Evolutionary conservation across 2,329 filamentous ascomycete species (phyloP), one percentile per base, ranked within the genome.

Genomic region (Fusarium oligoseptatum): DNA sequence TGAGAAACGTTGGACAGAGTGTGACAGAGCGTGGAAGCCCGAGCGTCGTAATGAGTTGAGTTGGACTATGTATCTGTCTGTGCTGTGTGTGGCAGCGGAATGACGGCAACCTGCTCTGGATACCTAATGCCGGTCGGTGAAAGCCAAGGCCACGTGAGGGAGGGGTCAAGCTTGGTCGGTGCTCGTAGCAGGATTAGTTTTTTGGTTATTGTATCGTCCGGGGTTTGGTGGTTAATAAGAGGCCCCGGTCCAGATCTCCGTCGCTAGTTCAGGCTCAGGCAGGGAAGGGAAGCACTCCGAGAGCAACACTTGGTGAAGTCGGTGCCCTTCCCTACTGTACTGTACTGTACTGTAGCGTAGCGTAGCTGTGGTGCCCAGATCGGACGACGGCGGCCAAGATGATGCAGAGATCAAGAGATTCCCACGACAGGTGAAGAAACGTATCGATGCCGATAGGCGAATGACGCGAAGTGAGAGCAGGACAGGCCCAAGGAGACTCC

Each of bases 141-240:
- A 64, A 69, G 70, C 70, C 69, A 74, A 65, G 74, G 66, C 76
- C 77, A 78, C 77, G 77, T 79, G 77, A 79, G 77, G 61, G 76
- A 75, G 76, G 76, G 76, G 76, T 70, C 67, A 58, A 78, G 52
- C 66, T 72, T 75, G 68, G 71, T 57, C 63, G 63, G 70, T 64
- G 48, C 65, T 71, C 60, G 60, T 56, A 56, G 52, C 63, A 73
- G 69, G 66, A 67, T 63, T 55, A 68, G 61, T 58, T 37, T 62
- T 64, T 43, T 64, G 58, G 65, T 66, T 43, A 15, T 64, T 45
- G 55, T 64, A 62, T 66, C 52, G 55, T 65, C 66, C 48, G 22
- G 64, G 58, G 60, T 64, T 66, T 66, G 64, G 60, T 55, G 58
- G 60, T 71, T 55, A 71, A 71, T 56, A 43, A 45, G 45, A 37